Conservation (phyloP, 345 rosid genomes). For the Erodium maritimum region DNA sequence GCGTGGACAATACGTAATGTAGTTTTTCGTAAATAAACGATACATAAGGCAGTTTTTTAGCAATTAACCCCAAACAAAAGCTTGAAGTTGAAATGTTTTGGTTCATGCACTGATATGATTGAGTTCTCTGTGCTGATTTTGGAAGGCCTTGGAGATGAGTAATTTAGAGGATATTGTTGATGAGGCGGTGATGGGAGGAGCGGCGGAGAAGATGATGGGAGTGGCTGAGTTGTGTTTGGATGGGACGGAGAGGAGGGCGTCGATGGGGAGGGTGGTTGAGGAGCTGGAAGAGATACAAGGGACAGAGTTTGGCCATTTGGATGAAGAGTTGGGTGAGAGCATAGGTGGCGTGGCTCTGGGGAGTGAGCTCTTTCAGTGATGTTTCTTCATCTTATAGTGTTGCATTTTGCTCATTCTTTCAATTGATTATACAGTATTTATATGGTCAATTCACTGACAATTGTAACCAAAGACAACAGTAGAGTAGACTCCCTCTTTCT, state of each 20-base stretch:
- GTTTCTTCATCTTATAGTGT: neutral
- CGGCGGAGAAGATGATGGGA: conserved; percentile 16
- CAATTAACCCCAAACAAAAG: too few species aligned
- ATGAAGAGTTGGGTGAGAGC: conserved; percentile 15
- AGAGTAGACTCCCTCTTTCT: too few species aligned
- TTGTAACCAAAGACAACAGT: too few species aligned
- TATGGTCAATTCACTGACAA: too few species aligned
- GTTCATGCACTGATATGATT: too few species aligned
- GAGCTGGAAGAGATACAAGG: conserved; percentile 22
- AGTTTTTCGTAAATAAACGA: too few species aligned
- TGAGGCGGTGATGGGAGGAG: conserved; percentile 9
- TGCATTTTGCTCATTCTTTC: neutral
- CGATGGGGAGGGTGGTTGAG: conserved; percentile 18
- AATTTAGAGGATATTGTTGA: conserved; percentile 13
- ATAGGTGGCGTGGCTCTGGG: conserved; percentile 23
- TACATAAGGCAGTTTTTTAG: too few species aligned
- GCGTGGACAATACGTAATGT: too few species aligned
- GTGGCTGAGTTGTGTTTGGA: conserved; percentile 26
- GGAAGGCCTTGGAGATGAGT: conserved; percentile 15
- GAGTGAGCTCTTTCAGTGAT: conserved; percentile 28
- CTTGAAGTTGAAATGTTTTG: too few species aligned
- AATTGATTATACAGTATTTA: neutral
- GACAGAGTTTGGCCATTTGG: conserved; percentile 16
- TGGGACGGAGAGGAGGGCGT: conserved; percentile 16
- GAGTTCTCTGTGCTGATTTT: neutral